Evolutionary conservation across 495 filamentous ascomycete species (phyloP).

Genomic region (Aspergillus cavernicola): DNA sequence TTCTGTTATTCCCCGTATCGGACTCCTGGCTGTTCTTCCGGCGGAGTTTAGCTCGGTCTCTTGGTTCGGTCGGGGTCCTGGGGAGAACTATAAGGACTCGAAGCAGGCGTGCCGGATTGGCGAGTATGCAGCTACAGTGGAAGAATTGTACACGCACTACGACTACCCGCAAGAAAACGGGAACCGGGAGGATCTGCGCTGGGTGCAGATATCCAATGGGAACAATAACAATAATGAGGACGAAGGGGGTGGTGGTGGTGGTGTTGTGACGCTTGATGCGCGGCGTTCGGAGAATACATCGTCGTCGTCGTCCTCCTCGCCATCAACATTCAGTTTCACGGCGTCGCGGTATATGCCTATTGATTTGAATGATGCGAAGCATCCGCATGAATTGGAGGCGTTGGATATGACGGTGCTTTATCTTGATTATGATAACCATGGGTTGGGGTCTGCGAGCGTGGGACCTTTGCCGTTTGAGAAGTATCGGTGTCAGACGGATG

Average conservation of each 20-base stretch:
- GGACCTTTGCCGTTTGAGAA: slow-evolving; percentile 3
- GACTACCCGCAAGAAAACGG: slow-evolving; percentile 28
- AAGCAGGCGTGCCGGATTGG: slow-evolving; percentile 14
- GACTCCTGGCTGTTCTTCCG: background rate
- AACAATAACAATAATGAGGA: too few species aligned
- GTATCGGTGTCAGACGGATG: slow-evolving; percentile 1
- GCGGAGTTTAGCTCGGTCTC: background rate
- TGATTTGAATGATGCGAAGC: slow-evolving; percentile 53
- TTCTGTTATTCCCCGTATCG: slow-evolving; percentile 36
- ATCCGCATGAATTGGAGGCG: slow-evolving; percentile 55
- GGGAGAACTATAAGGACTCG: slow-evolving; percentile 8
- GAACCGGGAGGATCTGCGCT: slow-evolving; percentile 21
- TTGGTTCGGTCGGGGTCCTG: slow-evolving; percentile 14
- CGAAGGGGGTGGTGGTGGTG: too few species aligned
- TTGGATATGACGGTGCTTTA: slow-evolving; percentile 53
- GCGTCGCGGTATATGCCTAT: slow-evolving; percentile 44
- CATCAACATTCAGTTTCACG: slow-evolving; percentile 51
- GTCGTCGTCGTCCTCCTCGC: too few species aligned
- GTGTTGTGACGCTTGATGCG: background rate
- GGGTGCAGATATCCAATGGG: background rate
- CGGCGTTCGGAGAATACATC: background rate
- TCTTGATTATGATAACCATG: slow-evolving; percentile 62
- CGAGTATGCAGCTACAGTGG: background rate
- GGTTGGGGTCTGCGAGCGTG: slow-evolving; percentile 18
- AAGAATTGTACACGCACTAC: slow-evolving; percentile 8